phyloP scores from a whole-genome alignment of 2,329 filamentous ascomycete genomes.

The Colletotrichum noveboracense region DNA sequence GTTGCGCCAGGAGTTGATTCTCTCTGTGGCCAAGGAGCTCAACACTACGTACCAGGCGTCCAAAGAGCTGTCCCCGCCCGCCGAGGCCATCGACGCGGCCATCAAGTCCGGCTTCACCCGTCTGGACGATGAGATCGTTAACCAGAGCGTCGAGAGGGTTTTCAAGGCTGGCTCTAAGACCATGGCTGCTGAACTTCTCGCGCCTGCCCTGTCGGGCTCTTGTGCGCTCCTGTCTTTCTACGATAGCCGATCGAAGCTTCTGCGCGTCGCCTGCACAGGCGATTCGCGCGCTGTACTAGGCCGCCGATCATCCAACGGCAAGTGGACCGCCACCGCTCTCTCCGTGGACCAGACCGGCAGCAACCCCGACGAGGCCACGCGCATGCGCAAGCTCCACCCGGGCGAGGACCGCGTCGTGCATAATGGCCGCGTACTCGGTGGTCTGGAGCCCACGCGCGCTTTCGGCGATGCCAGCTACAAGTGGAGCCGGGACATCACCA shows the following conservation, averaged over 20 bases:
- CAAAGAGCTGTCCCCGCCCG: conserved; percentile 66
- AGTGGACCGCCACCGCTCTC: conserved; percentile 90
- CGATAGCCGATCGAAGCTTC: conserved; percentile 82
- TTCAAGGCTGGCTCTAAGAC: conserved; percentile 87
- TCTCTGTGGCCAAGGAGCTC: conserved; percentile 89
- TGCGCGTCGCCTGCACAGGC: conserved; percentile 94
- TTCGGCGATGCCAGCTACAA: conserved; percentile 98
- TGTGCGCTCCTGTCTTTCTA: conserved; percentile 97
- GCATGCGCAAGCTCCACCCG: conserved; percentile 85
- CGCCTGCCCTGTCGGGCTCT: conserved; percentile 94
- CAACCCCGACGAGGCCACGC: conserved; percentile 82
- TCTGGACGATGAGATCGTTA: conserved; percentile 92
- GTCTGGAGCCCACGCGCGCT: conserved; percentile 89
- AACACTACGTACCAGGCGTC: conserved; percentile 88
- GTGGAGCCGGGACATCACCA: conserved; percentile 86
- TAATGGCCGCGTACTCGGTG: conserved; percentile 89
- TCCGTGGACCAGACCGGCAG: conserved; percentile 94
- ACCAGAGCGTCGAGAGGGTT: conserved; percentile 91
- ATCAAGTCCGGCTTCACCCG: conserved; percentile 92
- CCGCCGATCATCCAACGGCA: conserved; percentile 76
- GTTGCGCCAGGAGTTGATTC: conserved; percentile 89
- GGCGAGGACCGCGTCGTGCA: conserved; percentile 86
- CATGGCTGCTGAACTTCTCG: conserved; percentile 89
- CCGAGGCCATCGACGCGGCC: conserved; percentile 84
- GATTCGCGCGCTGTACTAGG: conserved; percentile 96